A percentile compares a stretch with the other conserved stretches of the same genome.
These are phyloP conservation scores for Penicillium brasilianum DNA, from an alignment of 2,329 filamentous ascomycete genomes.

Conservation along the genomic window DNA sequence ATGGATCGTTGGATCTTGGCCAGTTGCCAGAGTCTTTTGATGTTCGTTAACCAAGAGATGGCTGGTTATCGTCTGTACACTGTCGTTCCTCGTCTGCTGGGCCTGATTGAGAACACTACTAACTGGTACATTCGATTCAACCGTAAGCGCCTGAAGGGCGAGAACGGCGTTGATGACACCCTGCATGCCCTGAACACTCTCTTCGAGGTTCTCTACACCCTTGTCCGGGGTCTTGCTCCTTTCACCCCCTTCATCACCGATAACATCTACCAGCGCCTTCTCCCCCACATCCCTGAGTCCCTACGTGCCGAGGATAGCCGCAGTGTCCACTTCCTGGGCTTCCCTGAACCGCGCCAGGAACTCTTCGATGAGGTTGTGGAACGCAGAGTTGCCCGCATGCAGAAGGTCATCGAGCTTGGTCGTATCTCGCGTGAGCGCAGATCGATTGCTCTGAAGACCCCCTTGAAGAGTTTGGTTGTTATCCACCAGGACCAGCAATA, in stretches of 20 bases:
- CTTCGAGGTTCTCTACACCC: conserved; percentile 89
- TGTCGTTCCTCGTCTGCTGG: conserved; percentile 82
- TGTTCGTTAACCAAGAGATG: conserved; percentile 95
- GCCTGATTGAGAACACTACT: conserved; percentile 90
- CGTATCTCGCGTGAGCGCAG: conserved; percentile 85
- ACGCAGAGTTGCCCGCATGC: conserved; percentile 86
- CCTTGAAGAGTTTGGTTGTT: conserved; percentile 85
- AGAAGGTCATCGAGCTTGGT: conserved; percentile 90
- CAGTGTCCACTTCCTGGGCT: conserved; percentile 90
- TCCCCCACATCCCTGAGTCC: conserved; percentile 78
- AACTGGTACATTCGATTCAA: conserved; percentile 99
- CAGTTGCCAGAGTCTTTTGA: conserved; percentile 85
- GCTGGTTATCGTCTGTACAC: conserved; percentile 80
- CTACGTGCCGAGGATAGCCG: conserved; percentile 73
- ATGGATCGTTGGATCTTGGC: conserved; percentile 97
- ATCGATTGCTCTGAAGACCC: conserved; percentile 85
- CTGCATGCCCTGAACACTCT: conserved; percentile 89
- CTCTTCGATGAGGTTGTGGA: conserved; percentile 87
- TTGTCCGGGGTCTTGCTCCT: conserved; percentile 85
- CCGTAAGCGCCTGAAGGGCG: conserved; percentile 86
- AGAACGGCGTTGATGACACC: conserved; percentile 83
- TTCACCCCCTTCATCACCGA: conserved; percentile 97
- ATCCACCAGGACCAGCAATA: conserved; percentile 84
- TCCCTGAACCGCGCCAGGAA: conserved; percentile 85
- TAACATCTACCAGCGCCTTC: conserved; percentile 84